A percentile compares a stretch with the other conserved stretches of the same genome.
phyloP scores from a whole-genome alignment of 169 alveolate species.

The Miamiensis avidus region DNA sequence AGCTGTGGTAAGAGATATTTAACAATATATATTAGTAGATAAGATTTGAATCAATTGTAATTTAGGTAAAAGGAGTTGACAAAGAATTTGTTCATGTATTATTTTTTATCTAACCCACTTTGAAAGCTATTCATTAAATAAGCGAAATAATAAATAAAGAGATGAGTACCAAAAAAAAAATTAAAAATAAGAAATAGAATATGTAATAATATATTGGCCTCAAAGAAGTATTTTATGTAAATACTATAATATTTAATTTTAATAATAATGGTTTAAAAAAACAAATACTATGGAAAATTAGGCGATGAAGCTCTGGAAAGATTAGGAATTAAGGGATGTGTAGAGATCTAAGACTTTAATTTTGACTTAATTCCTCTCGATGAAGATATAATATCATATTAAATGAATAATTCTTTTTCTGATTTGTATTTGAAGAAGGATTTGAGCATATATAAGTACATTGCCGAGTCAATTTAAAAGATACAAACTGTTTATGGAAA shows the following conservation, averaged over 20 bases:
- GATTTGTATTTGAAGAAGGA: slow-evolving; percentile 18
- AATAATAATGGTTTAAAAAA: too few species aligned
- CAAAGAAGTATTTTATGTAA: background rate
- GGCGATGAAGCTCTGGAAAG: background rate
- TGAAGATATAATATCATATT: background rate
- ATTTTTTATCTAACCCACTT: background rate
- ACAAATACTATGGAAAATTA: too few species aligned
- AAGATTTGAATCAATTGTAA: too few species aligned
- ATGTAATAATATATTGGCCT: background rate
- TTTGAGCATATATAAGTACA: background rate
- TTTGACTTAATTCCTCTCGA: slow-evolving; percentile 16
- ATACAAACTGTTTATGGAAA: slow-evolving; percentile 1
- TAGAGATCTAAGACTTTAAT: slow-evolving; percentile 6
- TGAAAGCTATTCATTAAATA: background rate
- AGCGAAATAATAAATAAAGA: background rate
- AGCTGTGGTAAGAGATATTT: too few species aligned
- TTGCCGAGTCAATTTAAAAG: slow-evolving; percentile 11
- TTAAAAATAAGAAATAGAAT: background rate
- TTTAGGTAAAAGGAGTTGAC: background rate
- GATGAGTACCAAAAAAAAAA: background rate
- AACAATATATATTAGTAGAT: too few species aligned
- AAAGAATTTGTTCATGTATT: background rate
- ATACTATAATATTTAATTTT: too few species aligned
- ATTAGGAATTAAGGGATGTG: background rate
- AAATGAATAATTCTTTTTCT: background rate